Evolutionary conservation across 768 basidiomycete species (phyloP).

Genomic region (Hypsizygus marmoreus): DNA sequence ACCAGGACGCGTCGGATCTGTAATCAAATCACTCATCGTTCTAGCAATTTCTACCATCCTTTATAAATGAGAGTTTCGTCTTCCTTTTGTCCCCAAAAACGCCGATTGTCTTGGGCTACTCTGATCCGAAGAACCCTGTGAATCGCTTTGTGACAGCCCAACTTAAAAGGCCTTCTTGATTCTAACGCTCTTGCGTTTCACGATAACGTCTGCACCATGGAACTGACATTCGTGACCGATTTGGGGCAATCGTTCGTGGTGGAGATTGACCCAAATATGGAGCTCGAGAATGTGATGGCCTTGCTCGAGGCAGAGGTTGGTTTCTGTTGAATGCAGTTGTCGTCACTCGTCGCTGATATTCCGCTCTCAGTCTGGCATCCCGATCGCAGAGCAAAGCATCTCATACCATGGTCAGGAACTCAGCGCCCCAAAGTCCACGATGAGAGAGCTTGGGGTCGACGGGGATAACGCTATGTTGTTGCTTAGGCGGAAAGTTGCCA

Average conservation of each 20-base stretch:
- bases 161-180: slow-evolving; percentile 9
- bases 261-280: slow-evolving; percentile 90
- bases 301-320: slow-evolving; percentile 93
- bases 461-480: slow-evolving; percentile 65
- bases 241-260: slow-evolving; percentile 62
- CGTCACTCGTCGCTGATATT: background rate
- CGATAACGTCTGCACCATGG: slow-evolving; percentile 44
- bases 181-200: slow-evolving; percentile 5
- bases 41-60: slow-evolving; percentile 18
- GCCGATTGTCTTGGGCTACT: slow-evolving; percentile 1
- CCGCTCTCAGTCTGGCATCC: slow-evolving; percentile 66
- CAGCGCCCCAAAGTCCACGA: slow-evolving; percentile 63
- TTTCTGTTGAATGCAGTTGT: slow-evolving; percentile 1
- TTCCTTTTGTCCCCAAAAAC: no score
- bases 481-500: slow-evolving; percentile 60
- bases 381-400: slow-evolving; percentile 71
- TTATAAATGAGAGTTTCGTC: slow-evolving; percentile 9
- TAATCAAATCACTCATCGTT: slow-evolving; percentile 17
- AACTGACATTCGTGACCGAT: slow-evolving; percentile 73
- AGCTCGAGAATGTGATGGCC: slow-evolving; percentile 90
- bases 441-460: slow-evolving; percentile 61
- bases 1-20: slow-evolving; percentile 16
- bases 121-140: slow-evolving; percentile 10
- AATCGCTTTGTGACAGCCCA: slow-evolving; percentile 9
- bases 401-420: slow-evolving; percentile 69